Evolutionary conservation across 768 basidiomycete species (phyloP).

Genomic region (Tephrocybe sp.): DNA sequence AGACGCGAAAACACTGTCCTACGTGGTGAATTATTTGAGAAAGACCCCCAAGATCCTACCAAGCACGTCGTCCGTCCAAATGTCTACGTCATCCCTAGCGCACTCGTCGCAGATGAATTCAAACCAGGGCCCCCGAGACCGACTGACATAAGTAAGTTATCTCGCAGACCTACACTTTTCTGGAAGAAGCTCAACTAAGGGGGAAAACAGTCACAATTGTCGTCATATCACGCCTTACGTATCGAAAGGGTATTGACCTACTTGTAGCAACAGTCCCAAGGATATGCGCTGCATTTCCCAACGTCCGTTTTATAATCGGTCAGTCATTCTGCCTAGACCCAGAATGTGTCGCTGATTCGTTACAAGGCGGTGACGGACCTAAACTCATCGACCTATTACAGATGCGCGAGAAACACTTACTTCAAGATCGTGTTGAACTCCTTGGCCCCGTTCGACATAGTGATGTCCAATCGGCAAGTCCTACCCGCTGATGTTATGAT

Average conservation of each 20-base stretch:
- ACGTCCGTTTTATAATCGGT: constrained; percentile 90
- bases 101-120: constrained; percentile 86
- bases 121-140: constrained; percentile 53
- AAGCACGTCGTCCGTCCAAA: constrained; percentile 47
- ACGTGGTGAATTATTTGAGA: constrained; percentile 72
- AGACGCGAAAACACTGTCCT: constrained; percentile 98
- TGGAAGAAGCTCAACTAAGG: not conserved
- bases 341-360: not conserved
- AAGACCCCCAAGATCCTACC: constrained; percentile 39
- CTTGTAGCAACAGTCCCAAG: constrained; percentile 89
- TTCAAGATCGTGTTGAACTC: constrained; percentile 91
- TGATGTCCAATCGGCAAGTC: constrained; percentile 79
- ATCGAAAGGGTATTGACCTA: constrained; percentile 95
- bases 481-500: too few species aligned
- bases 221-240: constrained; percentile 85
- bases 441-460: constrained; percentile 78
- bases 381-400: constrained; percentile 93
- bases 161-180: not conserved
- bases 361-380: constrained; percentile 86
- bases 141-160: constrained; percentile 55
- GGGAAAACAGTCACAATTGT: constrained; percentile 71
- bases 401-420: constrained; percentile 86
- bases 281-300: constrained; percentile 81
- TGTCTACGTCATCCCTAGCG: constrained; percentile 93
- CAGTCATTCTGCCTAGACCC: constrained; percentile 11